Evolutionary conservation across 2,329 filamentous ascomycete genomes (phyloP).

Genomic region (Scortechinia acanthostroma): DNA sequence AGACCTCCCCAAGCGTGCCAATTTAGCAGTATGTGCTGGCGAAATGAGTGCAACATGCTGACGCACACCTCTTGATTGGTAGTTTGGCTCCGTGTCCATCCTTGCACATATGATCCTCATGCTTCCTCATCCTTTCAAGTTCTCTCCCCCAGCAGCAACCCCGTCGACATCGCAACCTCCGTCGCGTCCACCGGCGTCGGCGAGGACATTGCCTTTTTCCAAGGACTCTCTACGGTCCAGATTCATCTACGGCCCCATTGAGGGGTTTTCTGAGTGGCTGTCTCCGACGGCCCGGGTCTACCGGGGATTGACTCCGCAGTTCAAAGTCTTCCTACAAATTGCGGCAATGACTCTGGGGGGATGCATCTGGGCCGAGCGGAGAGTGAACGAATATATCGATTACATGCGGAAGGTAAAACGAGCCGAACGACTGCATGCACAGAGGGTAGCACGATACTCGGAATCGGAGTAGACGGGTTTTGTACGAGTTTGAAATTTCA

Average conservation of each 20-base stretch:
- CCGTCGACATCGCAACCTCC: neutral
- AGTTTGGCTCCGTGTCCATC: slow-evolving; percentile 35
- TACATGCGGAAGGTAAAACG: slow-evolving; percentile 26
- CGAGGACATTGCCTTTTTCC: neutral
- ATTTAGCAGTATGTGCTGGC: neutral
- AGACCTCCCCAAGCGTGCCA: neutral
- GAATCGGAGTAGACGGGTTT: too few relatives aligned
- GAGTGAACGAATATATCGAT: slow-evolving; percentile 34
- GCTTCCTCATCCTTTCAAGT: slow-evolving; percentile 29
- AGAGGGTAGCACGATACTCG: too few relatives aligned
- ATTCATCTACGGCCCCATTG: slow-evolving; percentile 25
- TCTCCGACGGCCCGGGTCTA: slow-evolving; percentile 30
- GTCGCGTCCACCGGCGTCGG: neutral
- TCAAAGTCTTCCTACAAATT: slow-evolving; percentile 37
- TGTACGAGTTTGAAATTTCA: too few relatives aligned
- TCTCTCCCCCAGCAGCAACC: slow-evolving; percentile 10
- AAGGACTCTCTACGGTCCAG: slow-evolving; percentile 4
- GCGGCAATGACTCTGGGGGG: slow-evolving; percentile 35
- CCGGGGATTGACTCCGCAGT: slow-evolving; percentile 34
- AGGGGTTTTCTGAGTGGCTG: slow-evolving; percentile 37
- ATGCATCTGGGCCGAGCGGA: slow-evolving; percentile 34
- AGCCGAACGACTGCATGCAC: slow-evolving; percentile 15
- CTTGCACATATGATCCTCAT: slow-evolving; percentile 31
- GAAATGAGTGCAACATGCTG: neutral
- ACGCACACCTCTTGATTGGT: slow-evolving; percentile 3